A percentile compares a stretch with the other conserved stretches of the same genome.
phyloP scores from a whole-genome alignment of 2,329 filamentous ascomycete genomes.

The Onygenales sp. region DNA sequence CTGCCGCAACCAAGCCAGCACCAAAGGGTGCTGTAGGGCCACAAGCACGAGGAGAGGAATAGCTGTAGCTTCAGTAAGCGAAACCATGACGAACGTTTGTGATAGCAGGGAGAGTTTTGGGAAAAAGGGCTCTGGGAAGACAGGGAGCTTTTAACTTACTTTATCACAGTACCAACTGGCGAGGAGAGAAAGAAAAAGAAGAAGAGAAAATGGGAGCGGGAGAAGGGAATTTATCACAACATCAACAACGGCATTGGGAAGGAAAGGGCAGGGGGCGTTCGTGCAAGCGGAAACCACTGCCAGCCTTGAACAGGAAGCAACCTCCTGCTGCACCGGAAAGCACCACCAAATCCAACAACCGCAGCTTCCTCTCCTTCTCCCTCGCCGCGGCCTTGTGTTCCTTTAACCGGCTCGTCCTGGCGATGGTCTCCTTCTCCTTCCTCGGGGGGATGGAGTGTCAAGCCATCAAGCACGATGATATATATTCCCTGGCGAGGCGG shows the following conservation, averaged over 20 bases:
- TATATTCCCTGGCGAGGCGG: no score
- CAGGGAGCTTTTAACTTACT: neutral
- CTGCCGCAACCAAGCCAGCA: neutral
- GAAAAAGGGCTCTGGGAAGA: neutral
- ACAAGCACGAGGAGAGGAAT: neutral
- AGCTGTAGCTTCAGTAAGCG: neutral
- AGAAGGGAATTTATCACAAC: neutral
- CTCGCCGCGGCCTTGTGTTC: no score
- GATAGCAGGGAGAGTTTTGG: neutral
- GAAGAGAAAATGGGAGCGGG: neutral
- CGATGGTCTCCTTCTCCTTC: no score
- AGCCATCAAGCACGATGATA: no score
- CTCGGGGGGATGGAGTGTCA: no score
- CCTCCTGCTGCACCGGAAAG: no score
- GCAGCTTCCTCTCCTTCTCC: no score
- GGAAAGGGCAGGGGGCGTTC: neutral
- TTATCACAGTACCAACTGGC: neutral
- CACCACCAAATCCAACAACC: no score
- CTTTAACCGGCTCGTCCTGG: no score
- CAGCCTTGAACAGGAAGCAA: neutral
- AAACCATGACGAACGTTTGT: neutral
- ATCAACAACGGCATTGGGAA: neutral
- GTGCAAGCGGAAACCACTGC: neutral
- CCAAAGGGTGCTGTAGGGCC: neutral
- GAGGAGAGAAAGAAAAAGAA: constrained; percentile 1